Conservation (phyloP, 2,329 filamentous ascomycete species). For the Biscogniauxia sp. region DNA sequence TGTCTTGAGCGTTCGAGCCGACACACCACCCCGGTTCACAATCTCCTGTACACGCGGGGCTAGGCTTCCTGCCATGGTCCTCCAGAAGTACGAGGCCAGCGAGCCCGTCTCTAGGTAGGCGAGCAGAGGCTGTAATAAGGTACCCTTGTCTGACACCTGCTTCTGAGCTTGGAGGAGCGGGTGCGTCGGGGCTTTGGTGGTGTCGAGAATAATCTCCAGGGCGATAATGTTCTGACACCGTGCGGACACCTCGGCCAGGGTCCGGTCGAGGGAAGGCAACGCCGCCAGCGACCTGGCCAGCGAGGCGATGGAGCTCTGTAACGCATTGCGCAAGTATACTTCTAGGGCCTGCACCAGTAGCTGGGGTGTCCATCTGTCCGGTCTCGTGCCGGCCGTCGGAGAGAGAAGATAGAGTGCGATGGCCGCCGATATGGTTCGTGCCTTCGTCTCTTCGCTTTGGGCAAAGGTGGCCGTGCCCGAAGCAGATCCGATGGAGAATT, state of each 20-base stretch:
- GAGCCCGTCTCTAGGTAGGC: slow-evolving; percentile 82
- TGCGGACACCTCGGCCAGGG: slow-evolving; percentile 75
- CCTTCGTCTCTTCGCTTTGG: slow-evolving; percentile 71
- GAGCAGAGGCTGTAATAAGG: slow-evolving; percentile 70
- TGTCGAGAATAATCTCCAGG: slow-evolving; percentile 72
- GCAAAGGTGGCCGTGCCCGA: slow-evolving; percentile 55
- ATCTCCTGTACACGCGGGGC: slow-evolving; percentile 81
- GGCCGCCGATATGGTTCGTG: slow-evolving; percentile 70
- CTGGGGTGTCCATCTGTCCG: slow-evolving; percentile 61
- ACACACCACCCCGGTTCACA: slow-evolving; percentile 75
- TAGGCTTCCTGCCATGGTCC: slow-evolving; percentile 77
- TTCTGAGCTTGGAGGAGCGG: slow-evolving; percentile 52
- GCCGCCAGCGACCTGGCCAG: slow-evolving; percentile 75
- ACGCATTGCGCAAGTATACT: slow-evolving; percentile 74
- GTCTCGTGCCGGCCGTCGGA: slow-evolving; percentile 53
- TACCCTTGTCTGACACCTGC: slow-evolving; percentile 35
- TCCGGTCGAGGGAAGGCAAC: slow-evolving; percentile 77
- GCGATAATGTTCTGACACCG: slow-evolving; percentile 91
- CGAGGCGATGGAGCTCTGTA: slow-evolving; percentile 74
- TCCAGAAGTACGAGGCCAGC: slow-evolving; percentile 89
- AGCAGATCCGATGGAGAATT: slow-evolving; percentile 70
- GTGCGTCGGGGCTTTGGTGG: slow-evolving; percentile 65
- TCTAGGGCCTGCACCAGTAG: slow-evolving; percentile 76
- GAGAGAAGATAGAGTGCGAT: slow-evolving; percentile 79
- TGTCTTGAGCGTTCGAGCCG: slow-evolving; percentile 73